A percentile compares a stretch with the other conserved stretches of the same genome.
Evolutionary conservation across 768 basidiomycete genomes (phyloP).

Genomic region (Trametes elegans): DNA sequence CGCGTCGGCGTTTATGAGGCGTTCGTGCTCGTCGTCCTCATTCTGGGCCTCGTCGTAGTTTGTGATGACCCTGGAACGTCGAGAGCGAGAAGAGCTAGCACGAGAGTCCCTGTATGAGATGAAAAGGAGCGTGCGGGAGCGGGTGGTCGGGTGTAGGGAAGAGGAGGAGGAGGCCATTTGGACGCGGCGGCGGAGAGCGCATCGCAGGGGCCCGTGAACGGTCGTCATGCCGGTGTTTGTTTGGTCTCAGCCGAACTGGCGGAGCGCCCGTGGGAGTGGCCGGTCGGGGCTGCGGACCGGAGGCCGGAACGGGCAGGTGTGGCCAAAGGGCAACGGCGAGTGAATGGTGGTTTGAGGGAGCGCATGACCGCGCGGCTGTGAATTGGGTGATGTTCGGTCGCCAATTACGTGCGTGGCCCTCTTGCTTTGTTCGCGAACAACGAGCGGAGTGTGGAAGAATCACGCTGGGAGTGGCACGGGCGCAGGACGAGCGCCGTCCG

Average conservation of each 20-base stretch:
- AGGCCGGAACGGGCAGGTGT: not conserved
- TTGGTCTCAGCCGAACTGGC: constrained; percentile 9
- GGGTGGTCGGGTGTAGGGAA: constrained; percentile 52
- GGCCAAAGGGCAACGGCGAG: not conserved
- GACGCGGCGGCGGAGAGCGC: constrained; percentile 14
- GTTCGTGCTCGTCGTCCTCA: constrained; percentile 62
- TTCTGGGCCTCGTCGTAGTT: constrained; percentile 47
- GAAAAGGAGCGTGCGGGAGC: constrained; percentile 90
- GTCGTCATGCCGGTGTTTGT: constrained; percentile 24
- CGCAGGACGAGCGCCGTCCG: constrained; percentile 6
- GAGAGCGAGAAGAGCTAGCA: constrained; percentile 43
- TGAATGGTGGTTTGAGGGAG: not conserved
- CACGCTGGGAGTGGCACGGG: constrained; percentile 1
- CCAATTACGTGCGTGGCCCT: constrained; percentile 12
- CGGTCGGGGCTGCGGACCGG: constrained; percentile 13
- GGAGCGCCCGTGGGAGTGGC: constrained; percentile 13
- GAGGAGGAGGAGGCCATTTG: constrained; percentile 35
- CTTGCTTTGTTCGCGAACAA: constrained; percentile 10
- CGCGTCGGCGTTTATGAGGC: constrained; percentile 53
- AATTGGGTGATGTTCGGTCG: constrained; percentile 13
- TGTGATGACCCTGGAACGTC: constrained; percentile 31
- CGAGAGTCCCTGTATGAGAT: constrained; percentile 88
- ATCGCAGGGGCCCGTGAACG: constrained; percentile 17
- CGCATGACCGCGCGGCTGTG: constrained; percentile 6
- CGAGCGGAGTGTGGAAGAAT: not conserved